Conservation (phyloP, 768 basidiomycete genomes). For the Gautieria morchelliformis region DNA sequence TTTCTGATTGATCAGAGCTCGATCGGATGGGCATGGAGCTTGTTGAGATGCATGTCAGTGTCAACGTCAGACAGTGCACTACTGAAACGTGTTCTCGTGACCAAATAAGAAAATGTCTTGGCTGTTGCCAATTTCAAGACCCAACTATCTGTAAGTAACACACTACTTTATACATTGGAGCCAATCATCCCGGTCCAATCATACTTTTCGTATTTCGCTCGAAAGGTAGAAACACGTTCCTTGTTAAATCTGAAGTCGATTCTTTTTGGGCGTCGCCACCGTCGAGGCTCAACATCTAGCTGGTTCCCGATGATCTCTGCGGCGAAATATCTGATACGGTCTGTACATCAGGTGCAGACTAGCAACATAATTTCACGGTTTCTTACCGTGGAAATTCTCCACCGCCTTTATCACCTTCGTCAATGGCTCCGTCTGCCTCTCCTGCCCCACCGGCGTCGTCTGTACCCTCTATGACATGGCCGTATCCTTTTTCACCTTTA, state of each 20-base stretch:
- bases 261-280: conserved; percentile 73
- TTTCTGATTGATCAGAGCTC: too few relatives aligned
- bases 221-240: conserved; percentile 60
- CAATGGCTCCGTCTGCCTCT: conserved; percentile 54
- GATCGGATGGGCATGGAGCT: too few relatives aligned
- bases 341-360: neutral
- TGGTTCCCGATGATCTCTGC: conserved; percentile 91
- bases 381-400: conserved; percentile 82
- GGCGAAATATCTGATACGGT: conserved; percentile 69
- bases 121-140: too few relatives aligned
- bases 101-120: too few relatives aligned
- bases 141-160: too few relatives aligned
- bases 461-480: conserved; percentile 94
- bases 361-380: neutral
- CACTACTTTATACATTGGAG: too few relatives aligned
- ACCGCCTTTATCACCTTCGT: conserved; percentile 84
- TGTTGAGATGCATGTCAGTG: too few relatives aligned
- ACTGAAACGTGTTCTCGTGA: too few relatives aligned
- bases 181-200: conserved; percentile 78
- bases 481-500: conserved; percentile 96
- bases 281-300: conserved; percentile 75
- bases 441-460: conserved; percentile 52
- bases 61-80: too few relatives aligned
- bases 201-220: conserved; percentile 64
- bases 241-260: conserved; percentile 64